phyloP scores from a whole-genome alignment of 2,329 filamentous ascomycete species.

The Phoma sp. region DNA sequence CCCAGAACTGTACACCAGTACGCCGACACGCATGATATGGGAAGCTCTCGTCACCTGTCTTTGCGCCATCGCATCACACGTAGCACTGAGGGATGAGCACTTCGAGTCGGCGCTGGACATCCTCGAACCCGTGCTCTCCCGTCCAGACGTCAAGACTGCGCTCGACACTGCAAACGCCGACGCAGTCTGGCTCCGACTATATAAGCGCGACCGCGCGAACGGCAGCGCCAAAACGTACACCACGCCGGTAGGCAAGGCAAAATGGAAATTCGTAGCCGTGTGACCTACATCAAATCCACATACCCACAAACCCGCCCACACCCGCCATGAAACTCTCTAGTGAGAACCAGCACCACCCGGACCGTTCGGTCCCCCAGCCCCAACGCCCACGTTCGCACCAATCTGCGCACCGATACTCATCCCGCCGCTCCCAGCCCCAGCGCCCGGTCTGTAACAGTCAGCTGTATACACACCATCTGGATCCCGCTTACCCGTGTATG shows the following conservation, averaged over 20 bases:
- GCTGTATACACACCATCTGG: too few species aligned
- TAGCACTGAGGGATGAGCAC: conserved; percentile 70
- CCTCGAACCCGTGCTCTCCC: conserved; percentile 54
- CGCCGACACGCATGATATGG: conserved; percentile 70
- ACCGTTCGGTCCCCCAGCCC: neutral
- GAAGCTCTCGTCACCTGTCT: conserved; percentile 67
- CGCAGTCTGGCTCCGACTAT: conserved; percentile 72
- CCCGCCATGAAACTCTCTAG: too few species aligned
- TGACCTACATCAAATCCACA: neutral
- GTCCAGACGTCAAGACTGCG: conserved; percentile 60
- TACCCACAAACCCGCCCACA: too few species aligned
- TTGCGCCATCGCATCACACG: conserved; percentile 66
- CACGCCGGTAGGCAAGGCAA: neutral
- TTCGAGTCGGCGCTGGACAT: conserved; percentile 76
- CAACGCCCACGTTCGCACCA: neutral
- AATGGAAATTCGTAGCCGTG: neutral
- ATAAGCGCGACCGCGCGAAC: conserved; percentile 21
- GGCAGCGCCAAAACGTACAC: neutral
- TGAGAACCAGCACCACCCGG: too few species aligned
- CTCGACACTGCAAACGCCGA: conserved; percentile 74
- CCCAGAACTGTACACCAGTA: conserved; percentile 55
- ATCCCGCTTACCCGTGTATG: too few species aligned
- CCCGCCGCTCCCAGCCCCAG: neutral
- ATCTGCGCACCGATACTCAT: neutral
- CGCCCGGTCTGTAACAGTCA: too few species aligned